Conservation (phyloP, 495 filamentous ascomycete species). For the Penicillium coffeae region DNA sequence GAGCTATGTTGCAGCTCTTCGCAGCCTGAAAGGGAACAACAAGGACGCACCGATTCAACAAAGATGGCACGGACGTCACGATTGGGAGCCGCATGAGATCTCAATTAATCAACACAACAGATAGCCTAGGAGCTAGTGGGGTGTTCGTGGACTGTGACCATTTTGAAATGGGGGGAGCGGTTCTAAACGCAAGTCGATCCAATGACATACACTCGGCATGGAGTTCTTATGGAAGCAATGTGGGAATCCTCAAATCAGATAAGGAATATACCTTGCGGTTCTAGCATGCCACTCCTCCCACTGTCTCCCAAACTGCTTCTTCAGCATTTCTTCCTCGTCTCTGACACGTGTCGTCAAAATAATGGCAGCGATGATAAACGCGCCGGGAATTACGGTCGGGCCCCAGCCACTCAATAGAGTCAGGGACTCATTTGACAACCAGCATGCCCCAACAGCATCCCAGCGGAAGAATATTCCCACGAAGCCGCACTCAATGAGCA, state of each 20-base stretch:
- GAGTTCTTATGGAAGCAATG: too few relatives aligned
- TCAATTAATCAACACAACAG: too few relatives aligned
- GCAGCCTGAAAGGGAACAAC: too few relatives aligned
- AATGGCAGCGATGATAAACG: background rate
- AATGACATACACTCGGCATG: too few relatives aligned
- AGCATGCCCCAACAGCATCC: slow-evolving; percentile 29
- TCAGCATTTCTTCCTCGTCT: slow-evolving; percentile 45
- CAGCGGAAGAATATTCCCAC: slow-evolving; percentile 27
- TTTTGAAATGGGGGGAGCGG: too few relatives aligned
- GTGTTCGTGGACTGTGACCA: too few relatives aligned
- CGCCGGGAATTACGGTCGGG: background rate
- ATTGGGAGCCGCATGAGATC: too few relatives aligned
- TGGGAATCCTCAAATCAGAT: slow-evolving; percentile 16
- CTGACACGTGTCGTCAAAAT: slow-evolving; percentile 14
- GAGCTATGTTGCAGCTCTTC: too few relatives aligned
- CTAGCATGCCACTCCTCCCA: slow-evolving; percentile 43
- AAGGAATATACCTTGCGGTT: slow-evolving; percentile 27
- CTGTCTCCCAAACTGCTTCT: slow-evolving; percentile 33
- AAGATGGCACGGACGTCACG: too few relatives aligned
- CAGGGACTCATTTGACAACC: slow-evolving; percentile 7
- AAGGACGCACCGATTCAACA: too few relatives aligned
- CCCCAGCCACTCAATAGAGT: background rate
- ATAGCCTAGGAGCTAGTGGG: too few relatives aligned
- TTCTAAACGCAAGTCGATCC: too few relatives aligned
- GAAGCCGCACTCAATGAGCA: slow-evolving; percentile 17